Conservation (phyloP, 148 eudicot species). For the Arbutus unedo region DNA sequence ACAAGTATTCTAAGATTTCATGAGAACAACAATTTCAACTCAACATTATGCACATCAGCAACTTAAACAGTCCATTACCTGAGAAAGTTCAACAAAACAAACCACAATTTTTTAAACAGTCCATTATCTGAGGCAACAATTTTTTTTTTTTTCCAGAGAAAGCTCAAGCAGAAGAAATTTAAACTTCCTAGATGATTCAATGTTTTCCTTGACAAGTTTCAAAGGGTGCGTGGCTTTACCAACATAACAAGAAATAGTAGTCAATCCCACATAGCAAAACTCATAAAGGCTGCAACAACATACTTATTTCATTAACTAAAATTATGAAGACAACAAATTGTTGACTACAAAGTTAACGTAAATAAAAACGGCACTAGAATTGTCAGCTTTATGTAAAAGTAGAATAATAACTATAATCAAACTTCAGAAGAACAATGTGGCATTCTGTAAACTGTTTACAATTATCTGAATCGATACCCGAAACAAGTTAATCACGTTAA, state of each 20-base stretch:
- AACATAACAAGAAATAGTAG: background rate
- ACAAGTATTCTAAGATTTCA: too few species aligned
- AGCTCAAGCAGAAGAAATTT: background rate
- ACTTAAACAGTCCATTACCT: too few species aligned
- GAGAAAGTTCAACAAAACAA: too few species aligned
- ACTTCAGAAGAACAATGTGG: background rate
- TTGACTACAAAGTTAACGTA: background rate
- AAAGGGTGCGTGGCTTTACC: background rate
- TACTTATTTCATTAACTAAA: background rate
- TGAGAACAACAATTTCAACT: too few species aligned
- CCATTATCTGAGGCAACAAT: too few species aligned
- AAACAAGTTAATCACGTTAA: background rate
- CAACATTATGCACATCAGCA: too few species aligned
- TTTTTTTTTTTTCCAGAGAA: background rate
- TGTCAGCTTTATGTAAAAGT: background rate
- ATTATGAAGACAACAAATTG: background rate
- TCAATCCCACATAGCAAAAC: background rate
- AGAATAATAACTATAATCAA: background rate
- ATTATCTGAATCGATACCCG: background rate
- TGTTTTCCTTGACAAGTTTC: too few species aligned
- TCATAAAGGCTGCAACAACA: background rate
- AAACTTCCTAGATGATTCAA: background rate
- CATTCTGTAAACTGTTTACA: background rate
- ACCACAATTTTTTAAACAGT: too few species aligned
- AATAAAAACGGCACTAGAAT: background rate